Evolutionary conservation across 1,284 basidiomycete species (phyloP).

Genomic region (Marasmius tenuissimus): DNA sequence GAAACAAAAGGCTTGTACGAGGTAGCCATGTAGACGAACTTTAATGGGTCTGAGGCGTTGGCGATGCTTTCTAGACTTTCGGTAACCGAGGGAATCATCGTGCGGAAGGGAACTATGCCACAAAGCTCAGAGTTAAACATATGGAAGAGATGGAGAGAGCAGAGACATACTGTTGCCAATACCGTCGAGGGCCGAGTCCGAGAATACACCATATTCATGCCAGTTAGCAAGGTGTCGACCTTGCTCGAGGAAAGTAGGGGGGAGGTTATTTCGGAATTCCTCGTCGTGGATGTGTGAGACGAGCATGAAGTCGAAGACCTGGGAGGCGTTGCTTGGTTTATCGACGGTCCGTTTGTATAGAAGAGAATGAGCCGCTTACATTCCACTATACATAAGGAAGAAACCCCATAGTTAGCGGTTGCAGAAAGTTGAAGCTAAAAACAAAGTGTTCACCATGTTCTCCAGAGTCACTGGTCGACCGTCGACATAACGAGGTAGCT

Average conservation of each 20-base stretch:
- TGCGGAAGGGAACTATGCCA: conserved; percentile 64
- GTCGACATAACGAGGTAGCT: conserved; percentile 34
- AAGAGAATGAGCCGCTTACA: conserved; percentile 34
- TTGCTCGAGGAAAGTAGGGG: conserved; percentile 55
- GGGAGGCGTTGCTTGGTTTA: background rate
- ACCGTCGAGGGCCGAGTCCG: conserved; percentile 49
- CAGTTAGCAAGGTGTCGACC: conserved; percentile 69
- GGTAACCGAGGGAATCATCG: conserved; percentile 65
- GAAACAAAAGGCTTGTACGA: conserved; percentile 86
- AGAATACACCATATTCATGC: conserved; percentile 77
- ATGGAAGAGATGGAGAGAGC: background rate
- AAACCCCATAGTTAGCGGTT: background rate
- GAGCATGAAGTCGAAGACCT: conserved; percentile 79
- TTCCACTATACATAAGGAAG: conserved; percentile 49
- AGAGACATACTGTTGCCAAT: conserved; percentile 67
- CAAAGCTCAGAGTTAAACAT: background rate
- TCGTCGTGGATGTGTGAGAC: conserved; percentile 71
- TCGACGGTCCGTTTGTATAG: background rate
- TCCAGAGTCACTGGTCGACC: conserved; percentile 44
- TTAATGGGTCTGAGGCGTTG: conserved; percentile 59
- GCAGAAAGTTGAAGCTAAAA: background rate
- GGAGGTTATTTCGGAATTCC: conserved; percentile 53
- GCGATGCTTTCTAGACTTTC: conserved; percentile 59
- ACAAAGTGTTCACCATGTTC: conserved; percentile 56
- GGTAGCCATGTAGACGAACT: conserved; percentile 63